phyloP scores from a whole-genome alignment of 805 yeast genomes.

The Limtongia smithiae region DNA sequence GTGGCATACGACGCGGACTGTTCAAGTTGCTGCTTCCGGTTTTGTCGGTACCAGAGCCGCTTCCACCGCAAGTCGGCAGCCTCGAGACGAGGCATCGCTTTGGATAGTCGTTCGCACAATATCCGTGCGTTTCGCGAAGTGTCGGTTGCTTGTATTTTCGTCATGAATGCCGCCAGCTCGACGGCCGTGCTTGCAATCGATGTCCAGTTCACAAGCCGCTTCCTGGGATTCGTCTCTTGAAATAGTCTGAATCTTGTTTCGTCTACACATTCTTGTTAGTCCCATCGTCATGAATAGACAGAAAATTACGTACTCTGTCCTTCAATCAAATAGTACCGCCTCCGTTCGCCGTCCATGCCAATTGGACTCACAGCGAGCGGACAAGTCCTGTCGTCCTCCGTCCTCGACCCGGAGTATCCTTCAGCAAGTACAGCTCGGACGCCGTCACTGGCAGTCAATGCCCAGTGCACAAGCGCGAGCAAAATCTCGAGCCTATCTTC shows the following conservation, averaged over 20 bases:
- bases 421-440: conserved; percentile 25
- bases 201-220: conserved; percentile 37
- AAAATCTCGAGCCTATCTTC: conserved; percentile 36
- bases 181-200: conserved; percentile 35
- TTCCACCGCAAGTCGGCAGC: conserved; percentile 22
- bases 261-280: conserved; percentile 23
- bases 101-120: conserved; percentile 10
- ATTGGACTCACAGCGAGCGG: conserved; percentile 25
- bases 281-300: no score
- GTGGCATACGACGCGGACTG: conserved; percentile 8
- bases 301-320: conserved; percentile 25
- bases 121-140: conserved; percentile 11
- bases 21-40: conserved; percentile 19
- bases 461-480: conserved; percentile 37
- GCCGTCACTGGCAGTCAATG: conserved; percentile 35
- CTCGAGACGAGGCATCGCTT: conserved; percentile 23
- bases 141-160: conserved; percentile 9
- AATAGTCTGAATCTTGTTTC: conserved; percentile 38
- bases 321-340: conserved; percentile 31
- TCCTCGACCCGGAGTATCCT: conserved; percentile 10
- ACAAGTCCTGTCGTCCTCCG: conserved; percentile 17
- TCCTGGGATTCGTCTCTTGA: conserved; percentile 34
- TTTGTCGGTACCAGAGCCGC: conserved; percentile 5
- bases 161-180: conserved; percentile 31
- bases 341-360: conserved; percentile 30